Evolutionary conservation across 352 stramenopile species (phyloP).

Genomic region (Globisporangium irregulare): DNA sequence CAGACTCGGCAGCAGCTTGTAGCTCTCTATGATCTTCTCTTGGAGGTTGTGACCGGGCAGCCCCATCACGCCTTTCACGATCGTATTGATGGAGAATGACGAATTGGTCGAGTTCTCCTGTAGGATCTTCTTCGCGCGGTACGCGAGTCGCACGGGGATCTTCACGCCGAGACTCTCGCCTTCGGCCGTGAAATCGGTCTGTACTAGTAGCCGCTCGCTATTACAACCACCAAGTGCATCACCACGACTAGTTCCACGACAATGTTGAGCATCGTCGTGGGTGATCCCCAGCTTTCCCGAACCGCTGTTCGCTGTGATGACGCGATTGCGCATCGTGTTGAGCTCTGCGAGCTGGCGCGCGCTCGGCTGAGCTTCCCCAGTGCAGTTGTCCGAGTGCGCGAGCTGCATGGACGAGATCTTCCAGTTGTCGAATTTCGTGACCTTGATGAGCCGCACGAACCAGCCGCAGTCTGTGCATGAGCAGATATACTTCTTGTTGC

Average conservation of each 20-base stretch:
- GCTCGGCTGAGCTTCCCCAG: conserved; percentile 60
- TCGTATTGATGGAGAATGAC: conserved; percentile 62
- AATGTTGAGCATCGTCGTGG: background rate
- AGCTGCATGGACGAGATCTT: conserved; percentile 89
- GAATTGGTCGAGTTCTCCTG: conserved; percentile 41
- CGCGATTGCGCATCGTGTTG: conserved; percentile 70
- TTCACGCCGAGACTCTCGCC: conserved; percentile 19
- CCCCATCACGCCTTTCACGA: conserved; percentile 66
- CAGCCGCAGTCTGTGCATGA: conserved; percentile 68
- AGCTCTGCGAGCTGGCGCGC: conserved; percentile 75
- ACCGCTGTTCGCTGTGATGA: conserved; percentile 48
- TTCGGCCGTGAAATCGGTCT: conserved; percentile 16
- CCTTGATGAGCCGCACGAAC: conserved; percentile 80
- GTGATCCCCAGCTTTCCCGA: conserved; percentile 52
- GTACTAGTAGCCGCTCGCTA: background rate
- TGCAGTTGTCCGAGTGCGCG: conserved; percentile 68
- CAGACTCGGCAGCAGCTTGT: conserved; percentile 79
- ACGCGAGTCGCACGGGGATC: conserved; percentile 22
- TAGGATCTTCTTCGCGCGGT: conserved; percentile 23
- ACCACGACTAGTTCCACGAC: background rate
- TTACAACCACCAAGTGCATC: background rate
- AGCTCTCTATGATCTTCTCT: conserved; percentile 75
- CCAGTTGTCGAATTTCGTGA: conserved; percentile 86
- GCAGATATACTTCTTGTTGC: conserved; percentile 87
- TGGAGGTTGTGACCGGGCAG: conserved; percentile 67